A percentile compares a stretch with the other conserved stretches of the same genome.
Conservation (phyloP, 2,329 filamentous ascomycete genomes). For the Apiospora pterosperma region DNA sequence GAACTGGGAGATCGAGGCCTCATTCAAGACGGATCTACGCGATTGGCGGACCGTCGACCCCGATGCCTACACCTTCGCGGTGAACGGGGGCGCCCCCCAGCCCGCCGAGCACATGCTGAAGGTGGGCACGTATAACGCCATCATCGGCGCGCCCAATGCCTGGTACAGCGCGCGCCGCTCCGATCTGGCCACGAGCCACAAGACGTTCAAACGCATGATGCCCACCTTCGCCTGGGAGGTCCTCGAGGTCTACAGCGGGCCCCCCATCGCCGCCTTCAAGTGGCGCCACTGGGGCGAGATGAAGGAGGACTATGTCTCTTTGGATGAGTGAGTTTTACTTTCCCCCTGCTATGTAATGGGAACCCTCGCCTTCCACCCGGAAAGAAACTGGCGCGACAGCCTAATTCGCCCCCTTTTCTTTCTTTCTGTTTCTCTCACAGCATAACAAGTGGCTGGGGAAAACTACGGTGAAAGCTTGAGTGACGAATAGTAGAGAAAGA, state of each 20-base stretch:
- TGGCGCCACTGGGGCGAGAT: constrained; percentile 69
- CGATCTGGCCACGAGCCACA: constrained; percentile 63
- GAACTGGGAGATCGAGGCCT: constrained; percentile 71
- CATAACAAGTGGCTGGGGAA: no score
- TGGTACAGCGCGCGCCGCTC: constrained; percentile 61
- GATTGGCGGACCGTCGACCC: constrained; percentile 66
- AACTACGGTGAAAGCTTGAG: no score
- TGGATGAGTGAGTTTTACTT: constrained; percentile 51
- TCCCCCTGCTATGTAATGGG: no score
- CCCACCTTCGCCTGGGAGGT: constrained; percentile 70
- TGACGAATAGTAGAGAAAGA: no score
- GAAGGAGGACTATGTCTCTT: constrained; percentile 63
- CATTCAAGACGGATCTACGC: constrained; percentile 57
- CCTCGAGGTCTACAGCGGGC: constrained; percentile 63
- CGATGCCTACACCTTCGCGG: constrained; percentile 57
- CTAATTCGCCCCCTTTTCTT: neutral
- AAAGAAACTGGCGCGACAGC: no score
- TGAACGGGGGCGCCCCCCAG: constrained; percentile 58
- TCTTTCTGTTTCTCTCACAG: neutral
- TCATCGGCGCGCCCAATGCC: constrained; percentile 55
- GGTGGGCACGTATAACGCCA: constrained; percentile 67
- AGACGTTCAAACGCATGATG: constrained; percentile 73
- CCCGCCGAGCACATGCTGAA: constrained; percentile 62
- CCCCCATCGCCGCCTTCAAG: constrained; percentile 58
- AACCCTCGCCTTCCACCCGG: no score